phyloP scores from a whole-genome alignment of 768 basidiomycete genomes.

The Leccinum disarticulatum region DNA sequence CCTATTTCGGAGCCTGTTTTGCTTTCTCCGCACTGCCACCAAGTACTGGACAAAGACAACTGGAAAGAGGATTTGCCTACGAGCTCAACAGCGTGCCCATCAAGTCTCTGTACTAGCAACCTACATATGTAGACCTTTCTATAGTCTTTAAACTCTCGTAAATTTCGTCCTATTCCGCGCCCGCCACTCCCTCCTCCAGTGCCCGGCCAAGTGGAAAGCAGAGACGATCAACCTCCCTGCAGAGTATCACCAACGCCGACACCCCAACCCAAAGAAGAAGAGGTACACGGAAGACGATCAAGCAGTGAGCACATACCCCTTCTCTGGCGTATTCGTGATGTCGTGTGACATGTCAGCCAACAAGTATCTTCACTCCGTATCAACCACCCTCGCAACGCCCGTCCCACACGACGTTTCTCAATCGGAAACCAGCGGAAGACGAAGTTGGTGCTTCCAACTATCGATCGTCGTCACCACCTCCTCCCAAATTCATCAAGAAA shows the following conservation, averaged over 20 bases:
- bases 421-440: background rate
- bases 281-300: background rate
- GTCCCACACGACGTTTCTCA: background rate
- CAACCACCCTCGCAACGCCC: slow-evolving; percentile 22
- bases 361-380: slow-evolving; percentile 23
- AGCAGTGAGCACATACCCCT: slow-evolving; percentile 3
- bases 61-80: slow-evolving; percentile 25
- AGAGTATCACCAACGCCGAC: background rate
- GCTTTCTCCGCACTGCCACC: no score
- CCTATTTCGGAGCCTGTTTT: no score
- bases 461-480: background rate
- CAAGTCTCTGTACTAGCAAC: slow-evolving; percentile 28
- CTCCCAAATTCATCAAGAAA: slow-evolving; percentile 22
- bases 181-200: slow-evolving; percentile 4
- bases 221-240: background rate
- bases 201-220: background rate
- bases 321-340: background rate
- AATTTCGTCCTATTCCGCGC: slow-evolving; percentile 26
- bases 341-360: background rate
- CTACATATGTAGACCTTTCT: slow-evolving; percentile 23
- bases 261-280: background rate
- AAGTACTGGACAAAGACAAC: no score
- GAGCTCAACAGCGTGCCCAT: slow-evolving; percentile 7
- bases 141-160: slow-evolving; percentile 14
- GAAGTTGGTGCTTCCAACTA: background rate